Base-by-base conservation (phyloP, 768 basidiomycete genomes). In the Tylopilus rubrobrunneus region DNA sequence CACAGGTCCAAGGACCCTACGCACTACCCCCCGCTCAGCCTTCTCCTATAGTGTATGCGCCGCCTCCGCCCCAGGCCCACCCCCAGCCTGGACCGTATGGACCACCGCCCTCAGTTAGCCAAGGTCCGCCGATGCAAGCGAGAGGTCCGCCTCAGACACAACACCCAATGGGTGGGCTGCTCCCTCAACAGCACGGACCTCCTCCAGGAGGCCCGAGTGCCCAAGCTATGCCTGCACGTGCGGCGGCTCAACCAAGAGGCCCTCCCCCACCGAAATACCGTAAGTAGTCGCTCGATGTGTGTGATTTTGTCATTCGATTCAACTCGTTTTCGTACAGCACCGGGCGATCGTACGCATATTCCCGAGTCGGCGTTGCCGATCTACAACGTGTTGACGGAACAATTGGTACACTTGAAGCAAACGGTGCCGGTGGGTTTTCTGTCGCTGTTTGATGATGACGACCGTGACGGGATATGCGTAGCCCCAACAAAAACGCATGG, bases 271-370 rank as follows among this genome's bases (percentile, higher is more conserved):
- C 82, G 17, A 81, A 81, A 66, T 84, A 86, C 68, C 85, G 84
- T 86, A 59, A 67, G 83, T 79, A 10, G 27, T 12, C 5, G 7
- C 25, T 33, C 17, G 28, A 10, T 9, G 14, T 28, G 7, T 7
- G 28, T 27, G 4, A 7, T 17, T 10, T 2, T 1, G 14, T 36
- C 12, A 2, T 21, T 56, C 11, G 49, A 14, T 27, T 29, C 9
- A 6, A 2, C 31, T n/a, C 7, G 14, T 48, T 27, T 37, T 40
- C 2, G 28, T 48, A 50, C 66, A 96, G 93, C 95, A 41, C 78
- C 85, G 48, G 95, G 96, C 51, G 96, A 98, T 67, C 80, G 94
- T 27, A 83, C 81, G n/a, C 96, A 98, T 68, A 97, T 98, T 49
- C 87, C 93, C 1, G 83, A 86, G 9, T 73, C 77, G 44, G 77